Evolutionary conservation across 75 land plant species (phyloP).

Genomic region (Cunninghamia lanceolata): DNA sequence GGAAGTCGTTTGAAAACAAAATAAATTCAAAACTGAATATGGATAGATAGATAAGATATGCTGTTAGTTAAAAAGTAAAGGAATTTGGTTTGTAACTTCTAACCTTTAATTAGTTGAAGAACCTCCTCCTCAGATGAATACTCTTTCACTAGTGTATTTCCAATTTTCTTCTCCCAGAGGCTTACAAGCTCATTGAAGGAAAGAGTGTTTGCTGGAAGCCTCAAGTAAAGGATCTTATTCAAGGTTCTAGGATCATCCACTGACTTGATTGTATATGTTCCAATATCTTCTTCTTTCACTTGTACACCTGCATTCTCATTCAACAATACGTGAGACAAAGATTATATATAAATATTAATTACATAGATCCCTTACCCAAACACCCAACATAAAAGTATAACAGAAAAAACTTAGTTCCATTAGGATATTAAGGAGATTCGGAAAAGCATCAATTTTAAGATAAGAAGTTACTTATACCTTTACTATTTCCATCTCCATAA

Average conservation of each 20-base stretch:
- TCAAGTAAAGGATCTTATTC: conserved; percentile 26
- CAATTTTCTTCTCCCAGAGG: conserved; percentile 34
- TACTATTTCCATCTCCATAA: conserved; percentile 42
- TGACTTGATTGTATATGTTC: conserved; percentile 21
- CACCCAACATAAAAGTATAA: too few relatives aligned
- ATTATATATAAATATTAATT: not conserved
- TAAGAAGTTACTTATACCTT: conserved; percentile 15
- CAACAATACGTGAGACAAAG: not conserved
- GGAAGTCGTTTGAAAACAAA: too few relatives aligned
- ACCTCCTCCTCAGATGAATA: conserved; percentile 29
- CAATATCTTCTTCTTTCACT: conserved; percentile 31
- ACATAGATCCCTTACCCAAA: not conserved
- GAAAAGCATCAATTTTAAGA: too few relatives aligned
- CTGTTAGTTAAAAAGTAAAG: not conserved
- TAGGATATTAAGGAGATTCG: too few relatives aligned
- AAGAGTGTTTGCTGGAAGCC: conserved; percentile 26
- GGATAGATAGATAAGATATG: too few relatives aligned
- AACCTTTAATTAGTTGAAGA: conserved; percentile 17
- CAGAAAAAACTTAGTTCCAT: too few relatives aligned
- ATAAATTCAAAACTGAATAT: too few relatives aligned
- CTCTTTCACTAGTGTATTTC: conserved; percentile 1
- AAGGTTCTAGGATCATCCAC: conserved; percentile 27
- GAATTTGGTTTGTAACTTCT: not conserved
- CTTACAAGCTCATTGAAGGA: conserved; percentile 17
- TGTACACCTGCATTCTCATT: conserved; percentile 12